Evolutionary conservation across 176 grass and related monocot species (phyloP), one percentile per base, ranked within the genome.

Genomic region (Typha latifolia): DNA sequence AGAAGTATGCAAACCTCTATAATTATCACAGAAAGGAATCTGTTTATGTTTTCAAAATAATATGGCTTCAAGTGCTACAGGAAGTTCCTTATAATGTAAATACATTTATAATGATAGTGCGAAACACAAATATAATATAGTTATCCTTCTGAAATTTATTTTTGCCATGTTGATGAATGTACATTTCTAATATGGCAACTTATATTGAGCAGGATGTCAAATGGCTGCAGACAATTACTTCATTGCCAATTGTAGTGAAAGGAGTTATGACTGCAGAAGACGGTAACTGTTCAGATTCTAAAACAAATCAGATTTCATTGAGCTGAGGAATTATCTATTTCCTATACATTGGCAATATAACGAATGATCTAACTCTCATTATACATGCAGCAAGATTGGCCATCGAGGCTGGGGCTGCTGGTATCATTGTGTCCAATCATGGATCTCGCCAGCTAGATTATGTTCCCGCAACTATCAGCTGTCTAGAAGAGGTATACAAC

Each of bases 381-480:
- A 13, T 26, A 65, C 70, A 85, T 77, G 75, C 89, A 99, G 94
- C 89, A 52, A 72, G 73, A 47, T 64, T 90, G 49, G 84, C 94
- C 34, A 63, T 99, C 16, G 83, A 93, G 26, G 79, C 66, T 32
- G 89, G 89, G 1, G 83, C 77, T 15, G 78, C 86, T 5, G 94
- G 89, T 49, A 93, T 99, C 66, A 82, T 99, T 5, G 94, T 99
- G 59, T 99, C 94, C 32, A 99, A 99, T 15, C 94, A 99, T 12
- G 94, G 94, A 8, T 89, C 89, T 0, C 89, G 94, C 53, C 94
- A 99, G 73, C 81, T 99, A 11, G 89, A 99, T 62, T 99, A 93
- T 47, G 79, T 86, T n/a, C 89, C 94, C 16, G 94, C 86, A 62
- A 93, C 94, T 0, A 99, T 99, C 75, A 93, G 47, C 74, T 99